Evolutionary conservation across 352 stramenopile genomes (phyloP).

Genomic region (Globisporangium camurandrum): DNA sequence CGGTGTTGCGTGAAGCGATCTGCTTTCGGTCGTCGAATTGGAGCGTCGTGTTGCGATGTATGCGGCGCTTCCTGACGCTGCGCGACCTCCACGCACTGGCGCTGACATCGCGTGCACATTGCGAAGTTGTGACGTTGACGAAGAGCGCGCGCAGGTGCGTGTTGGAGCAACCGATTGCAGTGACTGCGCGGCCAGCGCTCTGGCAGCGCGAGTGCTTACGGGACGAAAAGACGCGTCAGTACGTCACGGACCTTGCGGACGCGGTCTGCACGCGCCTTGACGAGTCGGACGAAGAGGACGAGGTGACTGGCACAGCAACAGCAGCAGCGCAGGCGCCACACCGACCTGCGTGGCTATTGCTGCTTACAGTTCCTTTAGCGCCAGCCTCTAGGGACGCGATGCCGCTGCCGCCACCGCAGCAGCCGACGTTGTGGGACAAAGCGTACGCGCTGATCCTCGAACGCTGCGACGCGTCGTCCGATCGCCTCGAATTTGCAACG

Average conservation of each 20-base stretch:
- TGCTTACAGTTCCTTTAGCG: not conserved
- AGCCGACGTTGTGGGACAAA: constrained; percentile 13
- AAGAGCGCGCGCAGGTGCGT: constrained; percentile 26
- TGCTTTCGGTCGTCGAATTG: constrained; percentile 20
- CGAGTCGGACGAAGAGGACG: constrained; percentile 22
- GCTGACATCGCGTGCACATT: constrained; percentile 8
- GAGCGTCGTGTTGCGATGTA: constrained; percentile 18
- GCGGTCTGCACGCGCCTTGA: constrained; percentile 35
- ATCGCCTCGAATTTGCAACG: constrained; percentile 39
- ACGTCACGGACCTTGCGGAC: constrained; percentile 48
- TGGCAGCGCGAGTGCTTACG: constrained; percentile 47
- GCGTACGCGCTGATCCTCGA: constrained; percentile 47
- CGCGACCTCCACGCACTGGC: constrained; percentile 27
- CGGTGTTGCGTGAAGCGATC: constrained; percentile 35
- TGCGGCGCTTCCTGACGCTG: constrained; percentile 31
- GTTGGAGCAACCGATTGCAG: constrained; percentile 11
- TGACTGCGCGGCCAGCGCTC: constrained; percentile 14
- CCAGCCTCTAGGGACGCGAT: constrained; percentile 6
- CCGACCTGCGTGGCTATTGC: constrained; percentile 11
- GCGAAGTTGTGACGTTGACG: constrained; percentile 11
- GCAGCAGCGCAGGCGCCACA: not conserved
- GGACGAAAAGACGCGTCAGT: constrained; percentile 33
- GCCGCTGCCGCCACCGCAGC: no score
- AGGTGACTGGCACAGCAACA: constrained; percentile 1
- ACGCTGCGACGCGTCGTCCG: constrained; percentile 23